phyloP scores from a whole-genome alignment of 1,139 yeast genomes.

The Pneumocystis oryctolagi region DNA sequence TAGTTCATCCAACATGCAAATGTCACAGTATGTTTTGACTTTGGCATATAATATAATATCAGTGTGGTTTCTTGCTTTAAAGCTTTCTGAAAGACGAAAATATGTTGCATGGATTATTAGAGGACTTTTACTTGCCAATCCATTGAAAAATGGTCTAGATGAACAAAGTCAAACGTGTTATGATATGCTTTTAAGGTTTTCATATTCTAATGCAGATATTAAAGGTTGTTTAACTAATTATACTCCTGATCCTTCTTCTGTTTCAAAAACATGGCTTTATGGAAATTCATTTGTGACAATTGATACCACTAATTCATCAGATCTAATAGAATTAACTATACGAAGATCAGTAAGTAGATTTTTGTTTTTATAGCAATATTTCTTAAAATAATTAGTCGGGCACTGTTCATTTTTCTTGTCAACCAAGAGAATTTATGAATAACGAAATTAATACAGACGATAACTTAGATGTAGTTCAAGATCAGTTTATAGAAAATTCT shows the following conservation, averaged over 20 bases:
- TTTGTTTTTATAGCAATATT: not conserved
- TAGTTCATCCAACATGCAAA: constrained; percentile 14
- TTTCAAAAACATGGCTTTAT: constrained; percentile 42
- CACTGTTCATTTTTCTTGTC: constrained; percentile 8
- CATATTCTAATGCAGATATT: constrained; percentile 47
- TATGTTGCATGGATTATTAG: constrained; percentile 49
- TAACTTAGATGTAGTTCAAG: not conserved
- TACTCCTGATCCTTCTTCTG: constrained; percentile 22
- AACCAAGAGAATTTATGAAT: constrained; percentile 3
- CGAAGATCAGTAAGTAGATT: constrained; percentile 57
- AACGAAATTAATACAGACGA: constrained; percentile 2
- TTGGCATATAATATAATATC: constrained; percentile 57
- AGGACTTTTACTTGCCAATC: constrained; percentile 36
- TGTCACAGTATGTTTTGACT: constrained; percentile 46
- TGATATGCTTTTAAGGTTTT: constrained; percentile 54
- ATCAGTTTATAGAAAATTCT: constrained; percentile 1
- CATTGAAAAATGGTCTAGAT: constrained; percentile 29
- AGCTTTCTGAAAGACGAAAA: constrained; percentile 41
- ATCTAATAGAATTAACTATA: constrained; percentile 38
- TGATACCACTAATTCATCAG: constrained; percentile 38
- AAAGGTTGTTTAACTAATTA: constrained; percentile 17
- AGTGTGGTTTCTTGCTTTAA: constrained; percentile 58
- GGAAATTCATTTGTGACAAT: constrained; percentile 48
- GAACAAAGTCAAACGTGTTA: constrained; percentile 48
- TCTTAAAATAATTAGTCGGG: constrained; percentile 8